phyloP scores from a whole-genome alignment of 768 basidiomycete genomes.

The Floccularia luteovirens region DNA sequence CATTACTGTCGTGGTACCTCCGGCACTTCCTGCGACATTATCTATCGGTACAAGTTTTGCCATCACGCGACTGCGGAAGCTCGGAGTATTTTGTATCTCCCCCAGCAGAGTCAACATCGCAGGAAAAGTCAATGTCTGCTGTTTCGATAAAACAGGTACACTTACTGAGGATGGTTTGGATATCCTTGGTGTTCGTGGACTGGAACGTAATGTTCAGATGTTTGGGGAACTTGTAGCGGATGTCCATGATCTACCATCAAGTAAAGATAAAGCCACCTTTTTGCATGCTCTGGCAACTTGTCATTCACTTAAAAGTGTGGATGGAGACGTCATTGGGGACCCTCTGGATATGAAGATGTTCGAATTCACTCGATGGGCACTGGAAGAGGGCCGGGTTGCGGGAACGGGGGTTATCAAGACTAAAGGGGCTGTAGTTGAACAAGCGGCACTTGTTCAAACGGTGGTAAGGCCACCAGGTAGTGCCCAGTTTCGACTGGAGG shows the following conservation, averaged over 20 bases:
- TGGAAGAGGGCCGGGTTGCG: constrained; percentile 82
- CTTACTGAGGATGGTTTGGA: constrained; percentile 97
- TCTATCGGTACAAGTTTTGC: constrained; percentile 98
- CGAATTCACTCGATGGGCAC: constrained; percentile 90
- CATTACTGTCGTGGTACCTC: constrained; percentile 96
- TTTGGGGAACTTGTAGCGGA: constrained; percentile 91
- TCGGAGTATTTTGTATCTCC: constrained; percentile 92
- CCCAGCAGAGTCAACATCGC: constrained; percentile 93
- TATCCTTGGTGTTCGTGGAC: constrained; percentile 85
- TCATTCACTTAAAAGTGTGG: constrained; percentile 89
- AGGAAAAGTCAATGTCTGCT: constrained; percentile 94
- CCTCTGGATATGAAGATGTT: constrained; percentile 98
- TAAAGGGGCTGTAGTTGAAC: constrained; percentile 53
- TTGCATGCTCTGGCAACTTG: constrained; percentile 93
- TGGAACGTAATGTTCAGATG: constrained; percentile 65
- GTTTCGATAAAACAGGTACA: constrained; percentile 99
- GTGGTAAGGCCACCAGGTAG: constrained; percentile 96
- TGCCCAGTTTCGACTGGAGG: constrained; percentile 83
- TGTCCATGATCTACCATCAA: constrained; percentile 74
- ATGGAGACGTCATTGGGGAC: constrained; percentile 86
- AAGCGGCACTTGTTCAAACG: constrained; percentile 89
- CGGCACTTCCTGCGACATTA: constrained; percentile 92
- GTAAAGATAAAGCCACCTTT: constrained; percentile 72
- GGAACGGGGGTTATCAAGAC: constrained; percentile 68
- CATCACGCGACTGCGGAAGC: constrained; percentile 77